Percentiles rank a stretch among this genome's conserved stretches.
Evolutionary conservation across 441 rosid species (phyloP).

Genomic region (Melastoma candidum): DNA sequence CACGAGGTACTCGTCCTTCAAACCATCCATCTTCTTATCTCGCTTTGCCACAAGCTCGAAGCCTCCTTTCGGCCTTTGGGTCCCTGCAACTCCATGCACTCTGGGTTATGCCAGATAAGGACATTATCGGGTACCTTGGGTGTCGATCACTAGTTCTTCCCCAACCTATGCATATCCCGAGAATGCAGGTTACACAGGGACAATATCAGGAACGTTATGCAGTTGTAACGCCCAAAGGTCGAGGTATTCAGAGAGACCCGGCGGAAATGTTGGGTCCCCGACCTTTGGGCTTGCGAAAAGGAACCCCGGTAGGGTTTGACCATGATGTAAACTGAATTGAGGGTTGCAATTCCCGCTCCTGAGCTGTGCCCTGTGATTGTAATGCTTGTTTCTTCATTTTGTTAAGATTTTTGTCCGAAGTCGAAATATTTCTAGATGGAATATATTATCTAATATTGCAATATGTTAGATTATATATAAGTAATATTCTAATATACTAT

Average conservation of each 20-base stretch:
- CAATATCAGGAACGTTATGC: conserved; percentile 6
- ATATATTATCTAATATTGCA: too few species aligned
- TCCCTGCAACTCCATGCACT: conserved; percentile 19
- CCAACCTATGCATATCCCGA: conserved; percentile 16
- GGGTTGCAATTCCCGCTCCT: conserved; percentile 41
- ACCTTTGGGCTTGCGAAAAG: conserved; percentile 27
- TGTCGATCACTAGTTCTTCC: conserved; percentile 13
- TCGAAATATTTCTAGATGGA: too few species aligned
- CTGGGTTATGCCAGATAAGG: conserved; percentile 8
- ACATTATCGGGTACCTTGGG: not conserved
- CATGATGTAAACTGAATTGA: conserved; percentile 41
- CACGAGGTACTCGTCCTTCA: conserved; percentile 2
- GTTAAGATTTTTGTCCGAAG: too few species aligned
- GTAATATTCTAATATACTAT: too few species aligned
- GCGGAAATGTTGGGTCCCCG: conserved; percentile 20
- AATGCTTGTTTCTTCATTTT: conserved; percentile 43
- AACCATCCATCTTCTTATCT: conserved; percentile 12
- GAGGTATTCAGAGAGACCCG: not conserved
- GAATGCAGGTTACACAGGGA: conserved; percentile 12
- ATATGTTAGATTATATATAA: too few species aligned
- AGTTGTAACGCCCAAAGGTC: conserved; percentile 13
- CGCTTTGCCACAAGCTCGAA: conserved; percentile 13
- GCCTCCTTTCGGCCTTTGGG: not conserved
- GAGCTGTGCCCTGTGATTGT: conserved; percentile 59
- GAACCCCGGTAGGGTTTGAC: conserved; percentile 31